Evolutionary conservation across 2,329 filamentous ascomycete species (phyloP), one percentile per base, ranked within the genome.

Genomic region (Elsinoe perseae): DNA sequence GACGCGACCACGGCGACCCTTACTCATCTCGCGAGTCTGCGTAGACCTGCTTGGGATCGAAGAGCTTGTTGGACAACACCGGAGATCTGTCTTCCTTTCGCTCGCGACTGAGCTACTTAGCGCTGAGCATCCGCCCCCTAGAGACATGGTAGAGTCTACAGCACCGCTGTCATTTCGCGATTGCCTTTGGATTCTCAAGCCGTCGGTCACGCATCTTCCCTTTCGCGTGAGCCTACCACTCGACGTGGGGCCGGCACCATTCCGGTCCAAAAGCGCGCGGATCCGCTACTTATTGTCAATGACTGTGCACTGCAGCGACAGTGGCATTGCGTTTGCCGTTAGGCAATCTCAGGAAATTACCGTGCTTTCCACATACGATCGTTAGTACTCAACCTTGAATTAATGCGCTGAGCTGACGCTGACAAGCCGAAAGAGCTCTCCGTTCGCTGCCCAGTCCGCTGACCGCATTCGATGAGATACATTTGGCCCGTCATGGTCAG

Each of bases 341-440:
- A 70, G 78, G 50, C 71, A 73, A 8, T 77, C 76, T 6, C 75
- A 75, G 59, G 73, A 77, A 50, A 69, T 80, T 6, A 68, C 71
- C 2, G 73, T 80, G 9, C 65, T 81, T 23, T 76, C 77, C 5
- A 77, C 79, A 10, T 79, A 79, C 61, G 78, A 81, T 65, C 78
- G 73, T 76, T 65, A 56, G 73, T 67, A 7, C 1, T 12, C 3
- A 65, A 34, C 4, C 9, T 12, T 5, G 5, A 34, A n/a, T 21
- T 14, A 14, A 7, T 25, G 20, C 23, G 21, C 10, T 30, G 44
- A 25, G 46, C 21, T 57, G 25, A 61, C 57, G 54, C 58, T 61
- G 43, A 60, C 57, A 34, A 75, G 73, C 78, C 16, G 77, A 80
- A 61, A 79, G 77, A 64, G 77, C 78, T 6, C 69, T 81, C 27